Base-by-base conservation (phyloP, 208 protist genomes). In the Crithidia acanthocephali region DNA sequence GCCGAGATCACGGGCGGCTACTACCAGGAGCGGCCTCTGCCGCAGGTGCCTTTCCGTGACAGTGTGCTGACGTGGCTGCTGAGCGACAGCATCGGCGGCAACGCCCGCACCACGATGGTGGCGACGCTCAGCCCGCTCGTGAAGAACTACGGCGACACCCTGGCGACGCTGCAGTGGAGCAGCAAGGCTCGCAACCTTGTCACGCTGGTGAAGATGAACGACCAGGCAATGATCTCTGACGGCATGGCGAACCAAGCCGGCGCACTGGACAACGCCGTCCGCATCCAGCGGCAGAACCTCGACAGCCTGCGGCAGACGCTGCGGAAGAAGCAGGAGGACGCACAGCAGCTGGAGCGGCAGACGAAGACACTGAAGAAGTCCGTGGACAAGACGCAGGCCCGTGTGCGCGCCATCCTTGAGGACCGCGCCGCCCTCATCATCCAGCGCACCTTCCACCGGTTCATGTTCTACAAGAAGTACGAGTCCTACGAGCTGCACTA, bases 41-140 rank as follows among this genome's bases (percentile, higher is more conserved):
- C 91, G 23, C 97, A 98, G 81, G 89, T 95, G 40, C 90, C 90
- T 3, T 97, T 95, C 68, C 91, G 93, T 37, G 88, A 96, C 79
- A 93, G 85, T 58, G 85, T 94, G 5, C 80, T 97, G 61, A 97
- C 93, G 18, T 95, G 91, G 91, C 67, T 97, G 52, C 84, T 97
- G 13, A 95, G 86, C 68, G 93, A 97, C 72, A 94, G 87, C 76
- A 93, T 97, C 72, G 93, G 91, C 45, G 93, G 93, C 42, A 97
- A 97, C 72, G 90, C 91, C 18, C 88, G 90, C 44, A 97, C 93
- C 37, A 95, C 90, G 16, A 97, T 97, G 87, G 85, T 97, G 40
- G 91, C 90, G 15, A 95, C 93, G 42, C 67, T 97, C n/a, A 91
- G 86, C 64, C 93, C 93, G 22, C 79, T 93, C 28, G 91, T 90